Conservation (phyloP, 1,139 yeast genomes). For the Suhomyces ambrosiae region DNA sequence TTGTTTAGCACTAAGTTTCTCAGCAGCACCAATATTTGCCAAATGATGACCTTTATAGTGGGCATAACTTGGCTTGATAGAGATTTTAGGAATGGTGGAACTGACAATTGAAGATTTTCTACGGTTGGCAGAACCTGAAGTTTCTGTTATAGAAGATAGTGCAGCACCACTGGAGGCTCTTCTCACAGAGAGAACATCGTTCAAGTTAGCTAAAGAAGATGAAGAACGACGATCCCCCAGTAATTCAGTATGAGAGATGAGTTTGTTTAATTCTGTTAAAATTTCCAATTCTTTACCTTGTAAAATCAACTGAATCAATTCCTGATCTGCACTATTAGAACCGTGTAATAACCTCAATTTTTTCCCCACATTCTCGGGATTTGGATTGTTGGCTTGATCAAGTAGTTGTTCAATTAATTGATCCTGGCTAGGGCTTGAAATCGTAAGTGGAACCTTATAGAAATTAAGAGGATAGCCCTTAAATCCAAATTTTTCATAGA, state of each 20-base stretch:
- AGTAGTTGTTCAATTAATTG: conserved; percentile 26
- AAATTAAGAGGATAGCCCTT: conserved; percentile 40
- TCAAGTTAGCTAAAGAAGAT: conserved; percentile 38
- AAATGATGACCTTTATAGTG: conserved; percentile 15
- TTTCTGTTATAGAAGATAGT: conserved; percentile 22
- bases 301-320: conserved; percentile 33
- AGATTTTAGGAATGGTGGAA: conserved; percentile 32
- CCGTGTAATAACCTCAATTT: conserved; percentile 32
- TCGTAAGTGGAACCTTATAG: conserved; percentile 31
- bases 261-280: conserved; percentile 41
- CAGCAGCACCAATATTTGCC: conserved; percentile 3
- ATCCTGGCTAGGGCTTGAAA: conserved; percentile 24
- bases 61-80: conserved; percentile 34
- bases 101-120: conserved; percentile 33
- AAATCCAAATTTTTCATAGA: conserved; percentile 43
- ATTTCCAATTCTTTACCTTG: conserved; percentile 42
- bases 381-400: conserved; percentile 12
- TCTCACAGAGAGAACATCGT: conserved; percentile 26
- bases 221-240: conserved; percentile 37
- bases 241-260: conserved; percentile 38
- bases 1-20: conserved; percentile 8
- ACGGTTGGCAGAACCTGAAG: conserved; percentile 12
- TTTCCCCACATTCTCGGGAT: conserved; percentile 26
- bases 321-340: conserved; percentile 31
- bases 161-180: conserved; percentile 28